These are phyloP conservation scores for Aspergillus conjunctus DNA, from an alignment of 495 filamentous ascomycete genomes.

Conservation along the genomic window DNA sequence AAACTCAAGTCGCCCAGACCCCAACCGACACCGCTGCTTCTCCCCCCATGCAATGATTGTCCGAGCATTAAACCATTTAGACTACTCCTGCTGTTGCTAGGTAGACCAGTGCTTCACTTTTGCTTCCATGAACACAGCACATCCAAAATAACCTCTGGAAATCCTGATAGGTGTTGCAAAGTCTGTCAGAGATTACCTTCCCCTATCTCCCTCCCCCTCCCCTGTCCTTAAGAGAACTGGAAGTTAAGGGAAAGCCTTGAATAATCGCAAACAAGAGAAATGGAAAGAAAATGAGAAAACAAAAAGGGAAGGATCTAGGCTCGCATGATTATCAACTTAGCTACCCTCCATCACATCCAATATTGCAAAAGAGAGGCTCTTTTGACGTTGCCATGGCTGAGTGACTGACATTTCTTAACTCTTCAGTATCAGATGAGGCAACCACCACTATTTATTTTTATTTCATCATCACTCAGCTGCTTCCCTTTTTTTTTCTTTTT, in stretches of 20 bases:
- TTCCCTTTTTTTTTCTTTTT: not conserved
- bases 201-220: conserved; percentile 1
- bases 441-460: not conserved
- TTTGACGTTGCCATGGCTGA: not conserved
- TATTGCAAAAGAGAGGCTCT: not conserved
- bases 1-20: not conserved
- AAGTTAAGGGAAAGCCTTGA: not conserved
- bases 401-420: not conserved
- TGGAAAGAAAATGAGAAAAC: not conserved
- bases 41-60: conserved; percentile 26
- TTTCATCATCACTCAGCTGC: not conserved
- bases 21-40: not conserved
- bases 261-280: not conserved
- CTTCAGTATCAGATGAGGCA: conserved; percentile 16
- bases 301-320: not conserved
- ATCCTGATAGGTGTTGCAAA: not conserved
- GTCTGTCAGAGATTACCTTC: not conserved
- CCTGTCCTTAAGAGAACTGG: not conserved
- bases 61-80: conserved; percentile 20
- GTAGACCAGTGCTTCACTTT: conserved; percentile 17
- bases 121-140: not conserved
- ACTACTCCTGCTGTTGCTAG: not conserved
- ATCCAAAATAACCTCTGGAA: conserved; percentile 17
- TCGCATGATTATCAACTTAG: not conserved
- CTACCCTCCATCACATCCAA: no score